Evolutionary conservation across 179 eudicot genomes (phyloP).

Genomic region (Corrigiola litoralis): DNA sequence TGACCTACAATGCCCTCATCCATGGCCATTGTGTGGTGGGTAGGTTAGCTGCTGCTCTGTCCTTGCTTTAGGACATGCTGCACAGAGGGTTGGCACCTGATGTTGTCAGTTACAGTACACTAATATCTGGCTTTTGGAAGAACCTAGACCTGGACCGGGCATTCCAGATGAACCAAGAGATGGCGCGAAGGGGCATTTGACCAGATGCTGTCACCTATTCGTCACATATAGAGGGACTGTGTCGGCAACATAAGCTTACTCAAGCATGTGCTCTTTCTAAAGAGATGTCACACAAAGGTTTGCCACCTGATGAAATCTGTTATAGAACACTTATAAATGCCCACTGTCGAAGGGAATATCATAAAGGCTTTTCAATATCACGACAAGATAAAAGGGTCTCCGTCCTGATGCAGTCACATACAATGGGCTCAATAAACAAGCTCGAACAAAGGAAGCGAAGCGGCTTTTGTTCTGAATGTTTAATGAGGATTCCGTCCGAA

Average conservation of each 20-base stretch:
- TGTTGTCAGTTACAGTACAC: conserved; percentile 83
- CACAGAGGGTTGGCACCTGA: conserved; percentile 62
- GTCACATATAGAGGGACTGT: conserved; percentile 78
- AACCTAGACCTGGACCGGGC: conserved; percentile 58
- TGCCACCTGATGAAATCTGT: conserved; percentile 70
- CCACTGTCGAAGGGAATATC: conserved; percentile 60
- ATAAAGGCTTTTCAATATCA: conserved; percentile 65
- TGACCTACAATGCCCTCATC: conserved; percentile 80
- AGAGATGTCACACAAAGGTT: conserved; percentile 59
- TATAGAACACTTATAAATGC: conserved; percentile 79
- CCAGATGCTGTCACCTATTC: conserved; percentile 88
- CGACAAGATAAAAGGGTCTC: conserved; percentile 77
- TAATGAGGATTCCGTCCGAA: conserved; percentile 60
- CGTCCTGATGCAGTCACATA: conserved; percentile 90
- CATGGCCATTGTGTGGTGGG: conserved; percentile 78
- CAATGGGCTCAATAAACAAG: conserved; percentile 86
- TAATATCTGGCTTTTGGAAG: conserved; percentile 74
- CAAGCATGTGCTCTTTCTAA: conserved; percentile 69
- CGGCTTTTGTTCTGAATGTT: conserved; percentile 61
- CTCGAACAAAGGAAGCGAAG: conserved; percentile 83
- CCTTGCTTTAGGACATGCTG: conserved; percentile 45
- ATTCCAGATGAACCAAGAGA: conserved; percentile 58
- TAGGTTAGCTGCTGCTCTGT: conserved; percentile 64
- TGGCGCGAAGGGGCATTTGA: conserved; percentile 56
- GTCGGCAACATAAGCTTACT: conserved; percentile 50